Base-by-base conservation (phyloP, 495 filamentous ascomycete species). In the Xylaria curta region DNA sequence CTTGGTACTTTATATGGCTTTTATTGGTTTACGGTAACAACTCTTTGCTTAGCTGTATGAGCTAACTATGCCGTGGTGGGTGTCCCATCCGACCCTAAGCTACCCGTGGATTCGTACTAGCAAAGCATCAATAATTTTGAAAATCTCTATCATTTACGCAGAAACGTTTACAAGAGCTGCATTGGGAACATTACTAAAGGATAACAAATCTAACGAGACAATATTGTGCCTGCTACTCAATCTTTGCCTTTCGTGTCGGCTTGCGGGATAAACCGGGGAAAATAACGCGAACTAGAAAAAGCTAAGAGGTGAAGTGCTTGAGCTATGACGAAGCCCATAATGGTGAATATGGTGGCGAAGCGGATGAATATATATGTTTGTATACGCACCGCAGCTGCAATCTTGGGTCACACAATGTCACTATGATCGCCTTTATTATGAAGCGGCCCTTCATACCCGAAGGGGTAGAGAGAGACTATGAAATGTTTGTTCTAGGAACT, bases 21-120 rank as follows among this genome's bases (percentile, higher is more conserved):
- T 26, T 47, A 53, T 66, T 66, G 63, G 63, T n/a, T n/a, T 66
- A n/a, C 28, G 17, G 12, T 1, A 12, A 24, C 63, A 19, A 15
- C 63, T 66, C 26, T 12, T 19, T 65, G 26, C 17, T 36, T 28
- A 49, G 44, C 44, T 12, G 62, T 49, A 36, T 9, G 9, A 46
- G 2, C 62, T 21, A 21, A 21, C 17, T 3, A 31, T 17, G 28
- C 17, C 6, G 26, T 19, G 17, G 26, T 36, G 26, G 62, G 28
- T 15, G 49, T 65, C 17, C 54, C 28, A 59, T 59, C 54, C 54
- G 28, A n/a, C 54, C 54, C 31, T 36, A 36, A 59, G 2, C 31
- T 60, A 17, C 28, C 28, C 31, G 31, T 19, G n/a, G 59, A 8
- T 10, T 63, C 33, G 58, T 17, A 63, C 9, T 38, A 53, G 53